These are phyloP conservation scores for Skeletonema potamos DNA, from an alignment of 108 stramenopile species.

Conservation along the genomic window DNA sequence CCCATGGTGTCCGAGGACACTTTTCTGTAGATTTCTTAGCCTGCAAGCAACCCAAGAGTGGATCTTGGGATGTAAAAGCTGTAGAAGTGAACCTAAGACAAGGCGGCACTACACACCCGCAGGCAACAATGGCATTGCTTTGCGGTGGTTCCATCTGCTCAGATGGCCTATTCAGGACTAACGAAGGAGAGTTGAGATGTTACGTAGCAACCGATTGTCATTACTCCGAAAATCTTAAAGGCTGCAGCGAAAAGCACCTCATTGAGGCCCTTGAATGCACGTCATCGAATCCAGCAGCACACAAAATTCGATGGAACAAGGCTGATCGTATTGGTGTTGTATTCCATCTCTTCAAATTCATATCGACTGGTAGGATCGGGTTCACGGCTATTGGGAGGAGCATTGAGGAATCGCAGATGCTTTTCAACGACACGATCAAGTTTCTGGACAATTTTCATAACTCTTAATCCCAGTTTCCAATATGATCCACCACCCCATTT, in stretches of 20 bases:
- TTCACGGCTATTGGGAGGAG: slow-evolving; percentile 33
- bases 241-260: slow-evolving; percentile 14
- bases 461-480: background rate
- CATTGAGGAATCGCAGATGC: slow-evolving; percentile 10
- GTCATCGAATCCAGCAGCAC: slow-evolving; percentile 4
- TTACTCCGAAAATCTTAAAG: slow-evolving; percentile 7
- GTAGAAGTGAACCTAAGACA: slow-evolving; percentile 36
- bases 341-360: slow-evolving; percentile 40
- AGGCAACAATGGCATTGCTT: slow-evolving; percentile 28
- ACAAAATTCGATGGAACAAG: slow-evolving; percentile 33
- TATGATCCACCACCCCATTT: background rate
- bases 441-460: slow-evolving; percentile 9
- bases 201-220: slow-evolving; percentile 37
- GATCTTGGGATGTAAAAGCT: slow-evolving; percentile 24
- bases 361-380: slow-evolving; percentile 26
- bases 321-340: slow-evolving; percentile 21
- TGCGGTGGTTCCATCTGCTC: slow-evolving; percentile 27
- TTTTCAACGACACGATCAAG: slow-evolving; percentile 12
- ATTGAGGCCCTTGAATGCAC: slow-evolving; percentile 23
- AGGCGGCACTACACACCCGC: slow-evolving; percentile 42
- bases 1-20: slow-evolving; percentile 29
- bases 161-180: slow-evolving; percentile 39
- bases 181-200: slow-evolving; percentile 16
- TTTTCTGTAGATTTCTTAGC: slow-evolving; percentile 41
- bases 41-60: slow-evolving; percentile 3